Conservation (phyloP, 2,329 filamentous ascomycete genomes). For the Thermothelomyces thermophilus region DNA sequence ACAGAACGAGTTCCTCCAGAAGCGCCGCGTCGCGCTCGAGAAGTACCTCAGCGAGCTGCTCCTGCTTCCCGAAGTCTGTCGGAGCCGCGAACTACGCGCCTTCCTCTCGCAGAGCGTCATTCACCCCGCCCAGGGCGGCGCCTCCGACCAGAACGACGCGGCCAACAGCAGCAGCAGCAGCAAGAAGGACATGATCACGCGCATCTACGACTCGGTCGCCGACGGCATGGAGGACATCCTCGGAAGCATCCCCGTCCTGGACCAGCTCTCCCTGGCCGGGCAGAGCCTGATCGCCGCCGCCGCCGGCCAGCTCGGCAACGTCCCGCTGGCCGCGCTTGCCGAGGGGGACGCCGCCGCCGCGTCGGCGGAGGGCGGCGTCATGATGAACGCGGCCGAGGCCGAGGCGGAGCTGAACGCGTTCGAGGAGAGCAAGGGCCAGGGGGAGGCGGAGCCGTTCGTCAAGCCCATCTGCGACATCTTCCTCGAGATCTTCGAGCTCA, state of each 20-base stretch:
- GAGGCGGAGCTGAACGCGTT: constrained; percentile 93
- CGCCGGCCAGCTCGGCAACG: constrained; percentile 54
- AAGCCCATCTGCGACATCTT: constrained; percentile 98
- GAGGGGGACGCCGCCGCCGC: constrained; percentile 47
- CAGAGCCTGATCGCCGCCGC: constrained; percentile 83
- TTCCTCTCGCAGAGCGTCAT: constrained; percentile 88
- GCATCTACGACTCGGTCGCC: constrained; percentile 92
- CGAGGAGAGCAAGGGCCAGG: constrained; percentile 64
- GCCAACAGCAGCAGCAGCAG: too few species aligned
- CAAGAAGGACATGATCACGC: constrained; percentile 81
- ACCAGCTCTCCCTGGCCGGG: constrained; percentile 86
- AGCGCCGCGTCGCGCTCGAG: constrained; percentile 76
- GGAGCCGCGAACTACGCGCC: constrained; percentile 81
- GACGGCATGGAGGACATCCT: constrained; percentile 98
- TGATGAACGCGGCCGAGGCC: constrained; percentile 60
- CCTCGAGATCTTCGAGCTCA: constrained; percentile 89
- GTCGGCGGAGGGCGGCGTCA: constrained; percentile 41
- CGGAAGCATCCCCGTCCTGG: constrained; percentile 89
- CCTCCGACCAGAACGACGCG: too few species aligned
- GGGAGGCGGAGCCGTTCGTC: constrained; percentile 87
- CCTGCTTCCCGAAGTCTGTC: constrained; percentile 84
- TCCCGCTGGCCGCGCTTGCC: constrained; percentile 46
- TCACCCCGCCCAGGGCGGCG: constrained; percentile 48
- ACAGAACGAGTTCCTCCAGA: constrained; percentile 91
- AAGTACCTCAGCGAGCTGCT: constrained; percentile 78